These are phyloP conservation scores for Colletotrichum lupini DNA, from an alignment of 2,329 filamentous ascomycete genomes.

Conservation along the genomic window DNA sequence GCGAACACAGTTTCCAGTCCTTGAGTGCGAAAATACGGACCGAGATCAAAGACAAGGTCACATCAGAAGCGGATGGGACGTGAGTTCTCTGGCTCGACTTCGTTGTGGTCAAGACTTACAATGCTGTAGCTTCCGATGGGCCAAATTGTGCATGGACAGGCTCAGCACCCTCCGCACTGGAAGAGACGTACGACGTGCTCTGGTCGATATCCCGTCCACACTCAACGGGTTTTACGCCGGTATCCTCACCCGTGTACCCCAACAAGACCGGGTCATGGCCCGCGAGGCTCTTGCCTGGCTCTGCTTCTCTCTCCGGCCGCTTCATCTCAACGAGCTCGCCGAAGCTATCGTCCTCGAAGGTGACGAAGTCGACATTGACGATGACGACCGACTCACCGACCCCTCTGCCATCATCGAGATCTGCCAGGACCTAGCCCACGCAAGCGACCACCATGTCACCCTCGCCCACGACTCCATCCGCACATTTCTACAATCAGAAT, in stretches of 20 bases:
- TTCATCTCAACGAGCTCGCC: constrained; percentile 39
- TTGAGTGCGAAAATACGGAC: constrained; percentile 37
- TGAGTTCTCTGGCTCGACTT: constrained; percentile 11
- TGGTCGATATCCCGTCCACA: constrained; percentile 39
- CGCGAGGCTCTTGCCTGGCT: constrained; percentile 42
- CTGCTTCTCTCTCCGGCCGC: constrained; percentile 40
- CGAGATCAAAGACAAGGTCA: constrained; percentile 38
- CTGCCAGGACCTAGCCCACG: constrained; percentile 37
- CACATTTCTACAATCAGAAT: constrained; percentile 37
- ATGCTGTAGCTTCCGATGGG: constrained; percentile 42
- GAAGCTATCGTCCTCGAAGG: constrained; percentile 43
- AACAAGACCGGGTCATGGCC: constrained; percentile 39
- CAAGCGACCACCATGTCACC: constrained; percentile 30
- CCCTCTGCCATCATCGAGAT: constrained; percentile 36
- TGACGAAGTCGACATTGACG: constrained; percentile 38
- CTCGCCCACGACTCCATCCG: constrained; percentile 41
- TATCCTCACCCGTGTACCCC: constrained; percentile 39
- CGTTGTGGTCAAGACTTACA: background rate
- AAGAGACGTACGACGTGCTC: constrained; percentile 38
- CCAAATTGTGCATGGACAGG: constrained; percentile 42
- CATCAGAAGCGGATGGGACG: constrained; percentile 39
- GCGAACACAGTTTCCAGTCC: constrained; percentile 36
- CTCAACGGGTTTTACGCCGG: constrained; percentile 40
- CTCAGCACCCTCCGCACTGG: constrained; percentile 38
- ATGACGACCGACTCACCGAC: constrained; percentile 39